phyloP scores from a whole-genome alignment of 805 yeast genomes.

The Candida ipomoeae region DNA sequence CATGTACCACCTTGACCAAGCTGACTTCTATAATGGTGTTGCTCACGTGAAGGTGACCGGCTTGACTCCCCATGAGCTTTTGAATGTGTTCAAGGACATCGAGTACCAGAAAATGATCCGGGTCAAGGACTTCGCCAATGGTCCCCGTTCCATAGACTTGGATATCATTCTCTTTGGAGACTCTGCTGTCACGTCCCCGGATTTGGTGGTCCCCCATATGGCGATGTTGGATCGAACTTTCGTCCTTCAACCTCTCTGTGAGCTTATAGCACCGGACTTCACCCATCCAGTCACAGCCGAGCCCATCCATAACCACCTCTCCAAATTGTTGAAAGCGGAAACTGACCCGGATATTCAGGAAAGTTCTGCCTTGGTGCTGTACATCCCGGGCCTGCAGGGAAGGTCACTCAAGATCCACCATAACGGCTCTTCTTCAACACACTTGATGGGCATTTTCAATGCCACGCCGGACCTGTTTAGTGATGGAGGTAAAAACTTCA shows the following conservation, averaged over 20 bases:
- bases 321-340: slow-evolving; percentile 38
- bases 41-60: slow-evolving; percentile 58
- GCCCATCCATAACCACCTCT: slow-evolving; percentile 65
- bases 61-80: slow-evolving; percentile 56
- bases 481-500: slow-evolving; percentile 62
- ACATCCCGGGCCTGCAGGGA: slow-evolving; percentile 40
- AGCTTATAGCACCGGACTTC: slow-evolving; percentile 60
- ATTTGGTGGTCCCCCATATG: slow-evolving; percentile 78
- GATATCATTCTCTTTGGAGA: slow-evolving; percentile 77
- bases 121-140: slow-evolving; percentile 77
- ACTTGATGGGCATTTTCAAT: slow-evolving; percentile 83
- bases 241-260: slow-evolving; percentile 86
- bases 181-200: slow-evolving; percentile 48
- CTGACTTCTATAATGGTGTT: slow-evolving; percentile 81
- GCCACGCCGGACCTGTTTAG: slow-evolving; percentile 94
- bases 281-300: slow-evolving; percentile 86
- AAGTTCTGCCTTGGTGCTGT: slow-evolving; percentile 45
- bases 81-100: slow-evolving; percentile 61
- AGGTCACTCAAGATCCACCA: slow-evolving; percentile 39
- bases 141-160: slow-evolving; percentile 88
- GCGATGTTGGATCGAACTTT: slow-evolving; percentile 86
- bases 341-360: slow-evolving; percentile 46
- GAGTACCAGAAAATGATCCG: slow-evolving; percentile 72
- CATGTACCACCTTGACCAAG: slow-evolving; percentile 82
- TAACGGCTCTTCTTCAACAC: slow-evolving; percentile 46